A percentile compares a stretch with the other conserved stretches of the same genome.
phyloP scores from a whole-genome alignment of 2,329 filamentous ascomycete genomes.

The Zymoseptoria passerinii region DNA sequence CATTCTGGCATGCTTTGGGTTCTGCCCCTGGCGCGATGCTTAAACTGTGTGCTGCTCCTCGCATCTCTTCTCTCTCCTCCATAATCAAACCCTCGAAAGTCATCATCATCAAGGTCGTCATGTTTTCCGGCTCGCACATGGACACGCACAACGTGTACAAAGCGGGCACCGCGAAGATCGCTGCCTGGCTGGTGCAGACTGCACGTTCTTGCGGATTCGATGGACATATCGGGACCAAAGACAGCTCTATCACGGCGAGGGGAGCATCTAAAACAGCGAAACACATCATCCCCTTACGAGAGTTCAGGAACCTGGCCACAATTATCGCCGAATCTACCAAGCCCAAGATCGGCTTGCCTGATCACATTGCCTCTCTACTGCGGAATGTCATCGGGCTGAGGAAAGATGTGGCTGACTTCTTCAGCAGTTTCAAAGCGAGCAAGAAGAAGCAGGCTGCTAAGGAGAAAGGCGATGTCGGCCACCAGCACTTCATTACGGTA shows the following conservation, averaged over 20 bases:
- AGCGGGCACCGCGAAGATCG: conserved; percentile 4
- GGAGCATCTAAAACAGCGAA: neutral
- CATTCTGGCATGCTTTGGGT: neutral
- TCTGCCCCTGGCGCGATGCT: neutral
- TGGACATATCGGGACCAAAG: neutral
- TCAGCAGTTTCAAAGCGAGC: neutral
- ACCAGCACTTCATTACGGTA: conserved; percentile 2
- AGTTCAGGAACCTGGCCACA: neutral
- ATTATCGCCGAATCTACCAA: conserved; percentile 1
- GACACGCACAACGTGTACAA: conserved; percentile 7
- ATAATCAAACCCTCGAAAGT: neutral
- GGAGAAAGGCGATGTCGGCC: neutral
- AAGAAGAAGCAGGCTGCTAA: neutral
- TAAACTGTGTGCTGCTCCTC: neutral
- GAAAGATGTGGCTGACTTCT: neutral
- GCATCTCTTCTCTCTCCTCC: neutral
- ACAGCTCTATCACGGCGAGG: neutral
- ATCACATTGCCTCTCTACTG: neutral
- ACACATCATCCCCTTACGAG: neutral
- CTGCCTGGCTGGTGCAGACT: conserved; percentile 9
- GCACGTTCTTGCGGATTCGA: conserved; percentile 2
- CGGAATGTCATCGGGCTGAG: neutral
- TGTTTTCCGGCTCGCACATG: neutral
- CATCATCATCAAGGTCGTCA: neutral
- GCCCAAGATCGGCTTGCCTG: conserved; percentile 3